phyloP scores from a whole-genome alignment of 2,329 filamentous ascomycete genomes.

The Alternaria angustiovoidea region DNA sequence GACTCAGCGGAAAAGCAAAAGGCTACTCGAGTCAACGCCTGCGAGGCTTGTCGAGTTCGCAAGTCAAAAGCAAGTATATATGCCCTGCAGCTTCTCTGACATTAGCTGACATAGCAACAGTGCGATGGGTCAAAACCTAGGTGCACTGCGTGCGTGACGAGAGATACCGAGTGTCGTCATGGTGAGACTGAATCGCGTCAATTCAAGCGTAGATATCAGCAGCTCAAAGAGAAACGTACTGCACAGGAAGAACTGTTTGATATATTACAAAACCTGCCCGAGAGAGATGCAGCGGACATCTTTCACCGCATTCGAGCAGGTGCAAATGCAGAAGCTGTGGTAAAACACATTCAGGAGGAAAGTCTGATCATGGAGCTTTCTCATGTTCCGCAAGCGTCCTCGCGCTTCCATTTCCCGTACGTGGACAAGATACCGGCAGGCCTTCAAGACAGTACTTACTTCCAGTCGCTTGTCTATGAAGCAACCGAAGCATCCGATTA shows the following conservation, averaged over 20 bases:
- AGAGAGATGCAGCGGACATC: slow-evolving; percentile 20
- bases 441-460: slow-evolving; percentile 16
- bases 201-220: slow-evolving; percentile 16
- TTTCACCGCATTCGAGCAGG: slow-evolving; percentile 25
- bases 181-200: slow-evolving; percentile 8
- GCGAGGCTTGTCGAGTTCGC: slow-evolving; percentile 18
- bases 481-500: slow-evolving; percentile 2
- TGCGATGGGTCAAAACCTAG: slow-evolving; percentile 17
- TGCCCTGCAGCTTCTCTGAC: not conserved
- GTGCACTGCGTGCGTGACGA: slow-evolving; percentile 14
- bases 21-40: slow-evolving; percentile 8
- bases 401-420: slow-evolving; percentile 28
- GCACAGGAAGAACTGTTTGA: slow-evolving; percentile 23
- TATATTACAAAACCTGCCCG: slow-evolving; percentile 16
- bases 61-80: slow-evolving; percentile 19
- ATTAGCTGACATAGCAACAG: slow-evolving; percentile 7
- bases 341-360: slow-evolving; percentile 20
- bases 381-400: slow-evolving; percentile 19
- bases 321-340: slow-evolving; percentile 17
- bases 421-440: slow-evolving; percentile 11
- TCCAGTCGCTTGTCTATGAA: slow-evolving; percentile 19
- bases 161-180: slow-evolving; percentile 17
- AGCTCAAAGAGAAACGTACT: slow-evolving; percentile 12
- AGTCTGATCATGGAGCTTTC: slow-evolving; percentile 22
- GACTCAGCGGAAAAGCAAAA: slow-evolving; percentile 3